Conservation (phyloP, 1,139 yeast genomes). For the Groenewaldozyma sp. region DNA sequence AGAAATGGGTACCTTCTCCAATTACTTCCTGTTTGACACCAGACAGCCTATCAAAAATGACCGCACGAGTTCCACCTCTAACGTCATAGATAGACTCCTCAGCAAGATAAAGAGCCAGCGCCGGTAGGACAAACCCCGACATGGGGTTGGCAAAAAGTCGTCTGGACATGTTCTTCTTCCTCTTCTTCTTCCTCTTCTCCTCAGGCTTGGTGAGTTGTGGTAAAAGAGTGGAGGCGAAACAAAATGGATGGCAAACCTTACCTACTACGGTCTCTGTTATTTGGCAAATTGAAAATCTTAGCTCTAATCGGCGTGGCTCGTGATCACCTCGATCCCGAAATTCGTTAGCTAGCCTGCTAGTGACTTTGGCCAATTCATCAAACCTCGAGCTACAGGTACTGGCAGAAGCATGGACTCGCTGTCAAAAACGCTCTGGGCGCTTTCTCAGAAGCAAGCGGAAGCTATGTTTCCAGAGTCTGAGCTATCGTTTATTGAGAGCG, state of each 20-base stretch:
- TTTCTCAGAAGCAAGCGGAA: too few species aligned
- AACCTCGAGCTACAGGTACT: too few species aligned
- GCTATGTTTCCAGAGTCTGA: slow-evolving; percentile 1
- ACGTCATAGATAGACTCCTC: slow-evolving; percentile 58
- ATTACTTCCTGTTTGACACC: slow-evolving; percentile 84
- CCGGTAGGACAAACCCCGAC: slow-evolving; percentile 23
- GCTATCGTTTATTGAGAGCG: slow-evolving; percentile 1
- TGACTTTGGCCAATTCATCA: too few species aligned
- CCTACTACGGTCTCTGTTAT: too few species aligned
- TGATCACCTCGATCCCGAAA: too few species aligned
- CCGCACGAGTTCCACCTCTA: slow-evolving; percentile 92
- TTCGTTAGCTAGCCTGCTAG: too few species aligned
- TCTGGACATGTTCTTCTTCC: slow-evolving; percentile 7
- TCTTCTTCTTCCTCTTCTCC: not conserved
- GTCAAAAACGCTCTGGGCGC: too few species aligned
- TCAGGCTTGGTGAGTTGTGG: not conserved
- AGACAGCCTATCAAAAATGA: slow-evolving; percentile 79
- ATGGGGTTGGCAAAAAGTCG: slow-evolving; percentile 8
- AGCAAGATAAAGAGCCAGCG: slow-evolving; percentile 18
- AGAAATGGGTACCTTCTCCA: slow-evolving; percentile 96
- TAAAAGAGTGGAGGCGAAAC: not conserved
- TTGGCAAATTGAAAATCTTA: too few species aligned
- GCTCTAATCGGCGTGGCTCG: too few species aligned
- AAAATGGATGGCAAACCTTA: not conserved
- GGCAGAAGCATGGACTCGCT: too few species aligned